Evolutionary conservation across 2,329 filamentous ascomycete species (phyloP).

Genomic region (Claviceps spartinae): DNA sequence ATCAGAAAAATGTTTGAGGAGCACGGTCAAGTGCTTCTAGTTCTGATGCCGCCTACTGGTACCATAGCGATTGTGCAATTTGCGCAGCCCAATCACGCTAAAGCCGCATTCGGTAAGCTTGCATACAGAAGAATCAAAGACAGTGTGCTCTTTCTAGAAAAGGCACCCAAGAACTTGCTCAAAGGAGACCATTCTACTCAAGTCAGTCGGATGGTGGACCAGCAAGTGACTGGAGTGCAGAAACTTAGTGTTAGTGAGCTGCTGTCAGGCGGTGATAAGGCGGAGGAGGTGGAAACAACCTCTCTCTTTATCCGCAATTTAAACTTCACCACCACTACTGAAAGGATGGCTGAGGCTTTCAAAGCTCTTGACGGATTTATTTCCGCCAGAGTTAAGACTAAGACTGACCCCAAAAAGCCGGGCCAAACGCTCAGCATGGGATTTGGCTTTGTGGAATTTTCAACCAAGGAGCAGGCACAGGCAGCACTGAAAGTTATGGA

Average conservation of each 20-base stretch:
- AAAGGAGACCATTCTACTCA: conserved; percentile 16
- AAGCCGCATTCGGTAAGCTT: conserved; percentile 68
- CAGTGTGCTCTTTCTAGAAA: conserved; percentile 84
- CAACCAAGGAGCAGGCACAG: conserved; percentile 60
- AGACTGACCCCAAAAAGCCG: conserved; percentile 79
- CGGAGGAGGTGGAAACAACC: conserved; percentile 48
- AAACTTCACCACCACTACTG: conserved; percentile 77
- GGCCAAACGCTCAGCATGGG: conserved; percentile 90
- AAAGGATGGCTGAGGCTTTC: conserved; percentile 64
- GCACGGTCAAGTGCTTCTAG: conserved; percentile 64
- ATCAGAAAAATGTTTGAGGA: conserved; percentile 71
- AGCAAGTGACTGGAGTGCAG: conserved; percentile 29
- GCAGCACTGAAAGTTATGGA: conserved; percentile 78
- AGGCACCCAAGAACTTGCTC: conserved; percentile 78
- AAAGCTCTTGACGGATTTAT: conserved; percentile 74
- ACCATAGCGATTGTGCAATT: conserved; percentile 93
- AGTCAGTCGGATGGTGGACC: conserved; percentile 19
- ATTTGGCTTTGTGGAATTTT: conserved; percentile 89
- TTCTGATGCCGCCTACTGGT: conserved; percentile 84
- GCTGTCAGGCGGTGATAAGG: conserved; percentile 41
- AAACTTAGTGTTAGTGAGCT: conserved; percentile 59
- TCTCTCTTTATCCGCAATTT: conserved; percentile 90
- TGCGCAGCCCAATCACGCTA: conserved; percentile 62
- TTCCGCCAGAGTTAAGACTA: conserved; percentile 83
- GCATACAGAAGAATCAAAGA: conserved; percentile 87